Evolutionary conservation across 2,329 filamentous ascomycete species (phyloP).

Genomic region (Nannizziopsis barbatae): DNA sequence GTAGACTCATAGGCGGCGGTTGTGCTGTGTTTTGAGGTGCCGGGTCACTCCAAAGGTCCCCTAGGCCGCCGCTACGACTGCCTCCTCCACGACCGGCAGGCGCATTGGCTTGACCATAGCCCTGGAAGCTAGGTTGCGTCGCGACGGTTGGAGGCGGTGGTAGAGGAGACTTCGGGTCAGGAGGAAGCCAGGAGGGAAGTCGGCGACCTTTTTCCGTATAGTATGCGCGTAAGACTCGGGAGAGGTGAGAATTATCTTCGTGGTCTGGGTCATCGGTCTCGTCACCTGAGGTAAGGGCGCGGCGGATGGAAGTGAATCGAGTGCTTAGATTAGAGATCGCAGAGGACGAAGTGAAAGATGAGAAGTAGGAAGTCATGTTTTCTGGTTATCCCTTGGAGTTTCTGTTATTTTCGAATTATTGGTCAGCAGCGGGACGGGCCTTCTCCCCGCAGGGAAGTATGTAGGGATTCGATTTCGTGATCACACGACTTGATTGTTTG

Average conservation of each 20-base stretch:
- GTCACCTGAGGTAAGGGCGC: constrained; percentile 33
- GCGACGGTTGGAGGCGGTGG: constrained; percentile 36
- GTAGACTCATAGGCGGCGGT: constrained; percentile 31
- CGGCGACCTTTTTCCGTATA: constrained; percentile 77
- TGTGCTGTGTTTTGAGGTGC: constrained; percentile 20
- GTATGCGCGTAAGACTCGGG: constrained; percentile 82
- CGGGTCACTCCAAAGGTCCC: constrained; percentile 48
- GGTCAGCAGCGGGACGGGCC: too few relatives aligned
- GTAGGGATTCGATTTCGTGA: too few relatives aligned
- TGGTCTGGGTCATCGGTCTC: constrained; percentile 37
- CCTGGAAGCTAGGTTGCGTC: constrained; percentile 44
- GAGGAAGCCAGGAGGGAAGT: constrained; percentile 77
- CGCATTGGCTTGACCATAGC: constrained; percentile 21
- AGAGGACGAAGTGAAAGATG: constrained; percentile 42
- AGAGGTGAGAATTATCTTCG: constrained; percentile 87
- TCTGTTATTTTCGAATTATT: background rate
- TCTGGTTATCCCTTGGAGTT: background rate
- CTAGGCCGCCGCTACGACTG: constrained; percentile 38
- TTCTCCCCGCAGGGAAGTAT: too few relatives aligned
- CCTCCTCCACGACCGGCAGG: constrained; percentile 28
- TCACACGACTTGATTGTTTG: too few relatives aligned
- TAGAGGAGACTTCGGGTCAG: constrained; percentile 60
- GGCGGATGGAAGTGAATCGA: constrained; percentile 48
- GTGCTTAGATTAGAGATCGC: constrained; percentile 45
- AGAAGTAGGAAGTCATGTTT: constrained; percentile 70